A percentile compares a stretch with the other conserved stretches of the same genome.
These are phyloP conservation scores for Cladophialophora bantiana DNA, from an alignment of 2,329 filamentous ascomycete species.

Conservation along the genomic window DNA sequence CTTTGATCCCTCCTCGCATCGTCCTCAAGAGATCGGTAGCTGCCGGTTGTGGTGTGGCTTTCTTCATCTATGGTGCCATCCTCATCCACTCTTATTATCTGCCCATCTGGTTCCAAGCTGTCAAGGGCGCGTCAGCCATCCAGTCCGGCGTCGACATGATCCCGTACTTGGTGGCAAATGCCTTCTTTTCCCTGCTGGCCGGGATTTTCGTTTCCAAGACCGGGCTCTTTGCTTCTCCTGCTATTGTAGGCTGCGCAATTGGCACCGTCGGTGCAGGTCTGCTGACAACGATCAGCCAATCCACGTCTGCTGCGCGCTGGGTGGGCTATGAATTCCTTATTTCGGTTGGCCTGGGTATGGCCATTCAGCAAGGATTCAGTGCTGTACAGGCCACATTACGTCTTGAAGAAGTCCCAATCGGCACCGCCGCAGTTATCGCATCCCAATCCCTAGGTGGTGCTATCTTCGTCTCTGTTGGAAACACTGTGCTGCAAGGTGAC, in stretches of 20 bases:
- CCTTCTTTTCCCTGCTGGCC: conserved; percentile 27
- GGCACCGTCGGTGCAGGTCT: conserved; percentile 25
- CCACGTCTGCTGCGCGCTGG: conserved; percentile 39
- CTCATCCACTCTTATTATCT: conserved; percentile 42
- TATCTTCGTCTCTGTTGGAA: conserved; percentile 39
- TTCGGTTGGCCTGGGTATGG: conserved; percentile 40
- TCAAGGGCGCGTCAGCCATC: conserved; percentile 35
- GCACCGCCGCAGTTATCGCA: conserved; percentile 35
- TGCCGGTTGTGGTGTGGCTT: conserved; percentile 27
- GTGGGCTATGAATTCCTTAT: conserved; percentile 42
- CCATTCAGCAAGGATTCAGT: conserved; percentile 36
- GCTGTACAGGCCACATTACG: conserved; percentile 38
- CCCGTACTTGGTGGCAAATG: conserved; percentile 34
- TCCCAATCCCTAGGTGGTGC: conserved; percentile 38
- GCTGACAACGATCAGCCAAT: conserved; percentile 36
- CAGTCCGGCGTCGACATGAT: conserved; percentile 41
- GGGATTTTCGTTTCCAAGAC: conserved; percentile 37
- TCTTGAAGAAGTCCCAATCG: conserved; percentile 36
- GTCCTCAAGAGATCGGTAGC: conserved; percentile 36
- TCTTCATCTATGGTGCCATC: conserved; percentile 39
- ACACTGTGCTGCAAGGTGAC: conserved; percentile 37
- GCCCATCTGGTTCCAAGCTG: conserved; percentile 43
- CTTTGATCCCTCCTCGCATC: conserved; percentile 40
- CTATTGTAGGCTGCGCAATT: conserved; percentile 40
- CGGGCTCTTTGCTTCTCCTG: conserved; percentile 40